Conservation (phyloP, 2,329 filamentous ascomycete genomes). For the Cordyceps tenuipes region DNA sequence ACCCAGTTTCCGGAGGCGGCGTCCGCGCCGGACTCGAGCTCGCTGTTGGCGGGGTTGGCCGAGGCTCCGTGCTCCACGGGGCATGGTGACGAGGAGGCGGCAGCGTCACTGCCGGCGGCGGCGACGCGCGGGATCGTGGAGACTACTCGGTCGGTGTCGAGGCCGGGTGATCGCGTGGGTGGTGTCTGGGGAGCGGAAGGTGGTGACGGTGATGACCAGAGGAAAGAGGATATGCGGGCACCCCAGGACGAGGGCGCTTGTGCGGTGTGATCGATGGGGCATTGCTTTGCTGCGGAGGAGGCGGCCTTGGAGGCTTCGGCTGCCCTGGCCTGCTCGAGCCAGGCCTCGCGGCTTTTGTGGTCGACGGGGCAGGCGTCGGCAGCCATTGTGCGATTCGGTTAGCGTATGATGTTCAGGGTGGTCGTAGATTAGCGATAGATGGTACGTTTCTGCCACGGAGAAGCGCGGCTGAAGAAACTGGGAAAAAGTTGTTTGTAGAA, state of each 20-base stretch:
- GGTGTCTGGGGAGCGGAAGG: conserved; percentile 16
- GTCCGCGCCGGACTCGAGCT: conserved; percentile 68
- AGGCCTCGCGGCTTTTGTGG: conserved; percentile 77
- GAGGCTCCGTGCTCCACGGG: conserved; percentile 33
- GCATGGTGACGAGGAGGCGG: conserved; percentile 21
- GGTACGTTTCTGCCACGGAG: neutral
- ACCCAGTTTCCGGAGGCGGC: conserved; percentile 79
- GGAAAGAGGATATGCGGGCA: conserved; percentile 32
- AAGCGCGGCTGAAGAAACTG: neutral
- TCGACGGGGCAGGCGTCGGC: conserved; percentile 71
- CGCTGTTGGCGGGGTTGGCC: conserved; percentile 56
- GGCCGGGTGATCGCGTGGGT: conserved; percentile 18
- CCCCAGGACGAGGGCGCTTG: conserved; percentile 31
- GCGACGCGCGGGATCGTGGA: conserved; percentile 68
- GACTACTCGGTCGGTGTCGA: conserved; percentile 63
- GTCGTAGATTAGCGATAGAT: neutral
- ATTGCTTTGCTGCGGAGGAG: conserved; percentile 13
- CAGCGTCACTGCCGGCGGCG: conserved; percentile 21
- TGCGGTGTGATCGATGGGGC: conserved; percentile 27
- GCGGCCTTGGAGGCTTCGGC: conserved; percentile 31
- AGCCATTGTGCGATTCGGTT: conserved; percentile 1
- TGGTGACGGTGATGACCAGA: conserved; percentile 24
- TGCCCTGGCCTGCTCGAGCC: conserved; percentile 63
- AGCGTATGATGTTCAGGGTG: neutral
- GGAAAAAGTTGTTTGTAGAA: neutral